These are phyloP conservation scores for Trichoderma guizhouense DNA, from an alignment of 2,329 filamentous ascomycete genomes.

Conservation along the genomic window DNA sequence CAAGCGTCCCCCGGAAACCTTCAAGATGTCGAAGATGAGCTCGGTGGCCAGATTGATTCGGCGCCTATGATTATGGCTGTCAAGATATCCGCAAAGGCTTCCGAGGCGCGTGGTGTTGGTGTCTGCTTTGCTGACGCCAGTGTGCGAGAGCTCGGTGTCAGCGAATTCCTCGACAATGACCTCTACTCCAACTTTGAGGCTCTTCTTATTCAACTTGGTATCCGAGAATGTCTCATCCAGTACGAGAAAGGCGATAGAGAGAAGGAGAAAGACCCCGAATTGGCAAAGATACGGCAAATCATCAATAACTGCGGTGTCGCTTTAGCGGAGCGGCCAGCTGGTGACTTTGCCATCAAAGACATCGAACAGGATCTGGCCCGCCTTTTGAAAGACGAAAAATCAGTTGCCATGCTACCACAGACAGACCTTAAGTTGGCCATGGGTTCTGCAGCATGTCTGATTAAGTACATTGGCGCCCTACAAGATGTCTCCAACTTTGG, in stretches of 20 bases:
- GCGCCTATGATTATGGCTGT: slow-evolving; percentile 94
- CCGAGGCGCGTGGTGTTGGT: slow-evolving; percentile 80
- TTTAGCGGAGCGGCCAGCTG: slow-evolving; percentile 71
- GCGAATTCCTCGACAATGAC: slow-evolving; percentile 98
- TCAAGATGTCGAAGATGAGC: slow-evolving; percentile 93
- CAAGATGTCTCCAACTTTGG: slow-evolving; percentile 94
- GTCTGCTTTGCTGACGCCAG: slow-evolving; percentile 98
- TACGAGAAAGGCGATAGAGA: slow-evolving; percentile 74
- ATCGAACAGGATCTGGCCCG: slow-evolving; percentile 93
- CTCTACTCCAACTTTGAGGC: slow-evolving; percentile 98
- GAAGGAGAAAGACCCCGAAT: slow-evolving; percentile 84
- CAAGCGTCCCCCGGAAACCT: slow-evolving; percentile 93
- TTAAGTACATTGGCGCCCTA: slow-evolving; percentile 89
- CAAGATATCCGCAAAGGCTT: slow-evolving; percentile 84
- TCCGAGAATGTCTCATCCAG: slow-evolving; percentile 89
- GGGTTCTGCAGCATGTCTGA: slow-evolving; percentile 87
- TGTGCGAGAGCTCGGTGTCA: slow-evolving; percentile 90
- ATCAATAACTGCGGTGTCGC: slow-evolving; percentile 91
- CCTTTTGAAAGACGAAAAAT: slow-evolving; percentile 80
- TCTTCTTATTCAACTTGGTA: slow-evolving; percentile 89
- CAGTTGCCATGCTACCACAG: slow-evolving; percentile 74
- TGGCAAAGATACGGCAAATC: slow-evolving; percentile 82
- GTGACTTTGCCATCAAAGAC: slow-evolving; percentile 83
- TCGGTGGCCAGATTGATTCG: slow-evolving; percentile 80
- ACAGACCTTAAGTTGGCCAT: slow-evolving; percentile 94